phyloP scores from a whole-genome alignment of 768 basidiomycete genomes.

The Tephrocybe rancida region DNA sequence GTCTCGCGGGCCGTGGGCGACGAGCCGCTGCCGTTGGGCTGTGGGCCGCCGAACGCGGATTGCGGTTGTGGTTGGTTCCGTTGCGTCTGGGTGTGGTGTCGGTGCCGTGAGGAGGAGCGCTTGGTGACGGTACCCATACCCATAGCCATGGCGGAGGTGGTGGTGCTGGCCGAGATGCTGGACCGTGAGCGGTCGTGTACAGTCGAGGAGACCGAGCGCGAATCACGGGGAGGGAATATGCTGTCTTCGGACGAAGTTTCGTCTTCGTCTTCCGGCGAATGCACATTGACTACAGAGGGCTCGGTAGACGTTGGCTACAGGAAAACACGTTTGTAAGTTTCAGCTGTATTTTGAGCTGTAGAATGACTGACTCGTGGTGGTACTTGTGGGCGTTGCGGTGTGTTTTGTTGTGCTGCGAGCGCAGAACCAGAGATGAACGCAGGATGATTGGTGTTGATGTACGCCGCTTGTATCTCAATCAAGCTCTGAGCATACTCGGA shows the following conservation, averaged over 20 bases:
- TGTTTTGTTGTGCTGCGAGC: constrained; percentile 51
- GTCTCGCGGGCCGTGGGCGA: constrained; percentile 79
- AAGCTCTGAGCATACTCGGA: constrained; percentile 96
- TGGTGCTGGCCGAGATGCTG: constrained; percentile 34
- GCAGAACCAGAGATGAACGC: constrained; percentile 86
- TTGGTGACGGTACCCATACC: constrained; percentile 27
- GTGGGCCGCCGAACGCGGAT: constrained; percentile 33
- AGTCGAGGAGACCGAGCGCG: constrained; percentile 77
- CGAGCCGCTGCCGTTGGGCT: constrained; percentile 28
- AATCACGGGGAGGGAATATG: constrained; percentile 48
- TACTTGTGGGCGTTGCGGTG: constrained; percentile 43
- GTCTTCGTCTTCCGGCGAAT: constrained; percentile 55
- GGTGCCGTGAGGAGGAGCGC: constrained; percentile 38
- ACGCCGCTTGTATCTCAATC: constrained; percentile 96
- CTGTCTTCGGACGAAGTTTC: constrained; percentile 67
- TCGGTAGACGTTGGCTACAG: constrained; percentile 66
- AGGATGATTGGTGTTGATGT: constrained; percentile 99
- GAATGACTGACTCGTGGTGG: constrained; percentile 54
- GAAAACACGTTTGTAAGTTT: constrained; percentile 17
- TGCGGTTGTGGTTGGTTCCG: constrained; percentile 31
- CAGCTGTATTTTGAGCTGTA: constrained; percentile 6
- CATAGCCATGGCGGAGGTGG: constrained; percentile 28
- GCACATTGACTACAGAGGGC: constrained; percentile 53
- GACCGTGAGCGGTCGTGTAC: constrained; percentile 74
- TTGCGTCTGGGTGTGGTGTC: constrained; percentile 18